Percentiles rank a stretch among this genome's conserved stretches.
Evolutionary conservation across 148 eudicot genomes (phyloP).

Genomic region (Drosera capensis): DNA sequence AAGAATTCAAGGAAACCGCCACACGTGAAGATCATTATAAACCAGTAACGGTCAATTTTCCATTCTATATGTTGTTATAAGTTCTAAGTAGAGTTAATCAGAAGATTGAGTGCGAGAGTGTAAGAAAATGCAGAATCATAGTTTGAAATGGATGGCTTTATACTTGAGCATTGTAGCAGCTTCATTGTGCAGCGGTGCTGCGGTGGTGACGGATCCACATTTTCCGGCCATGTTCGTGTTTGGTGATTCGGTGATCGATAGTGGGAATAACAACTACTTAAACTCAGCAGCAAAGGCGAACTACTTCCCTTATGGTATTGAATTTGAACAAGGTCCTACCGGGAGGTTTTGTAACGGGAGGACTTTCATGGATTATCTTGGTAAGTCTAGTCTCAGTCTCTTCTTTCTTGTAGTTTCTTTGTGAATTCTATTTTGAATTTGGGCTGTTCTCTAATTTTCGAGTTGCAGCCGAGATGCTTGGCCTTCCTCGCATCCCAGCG

Average conservation of each 20-base stretch:
- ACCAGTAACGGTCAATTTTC: no score
- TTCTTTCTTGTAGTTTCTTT: background rate
- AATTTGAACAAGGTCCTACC: conserved; percentile 47
- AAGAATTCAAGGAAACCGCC: no score
- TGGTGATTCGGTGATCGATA: conserved; percentile 65
- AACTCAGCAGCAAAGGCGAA: conserved; percentile 56
- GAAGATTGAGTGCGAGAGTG: no score
- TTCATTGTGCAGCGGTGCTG: background rate
- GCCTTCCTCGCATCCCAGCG: conserved; percentile 35
- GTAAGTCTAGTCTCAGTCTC: no score
- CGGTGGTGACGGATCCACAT: conserved; percentile 9
- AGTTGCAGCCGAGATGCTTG: conserved; percentile 34
- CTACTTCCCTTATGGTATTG: conserved; percentile 60
- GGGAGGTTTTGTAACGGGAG: conserved; percentile 79
- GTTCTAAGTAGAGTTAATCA: no score
- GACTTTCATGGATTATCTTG: conserved; percentile 44
- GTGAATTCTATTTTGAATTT: background rate
- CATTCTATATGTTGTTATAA: no score
- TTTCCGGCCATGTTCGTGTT: conserved; percentile 60
- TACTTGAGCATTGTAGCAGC: background rate
- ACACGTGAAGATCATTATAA: no score
- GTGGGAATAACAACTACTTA: conserved; percentile 62
- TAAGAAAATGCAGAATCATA: no score
- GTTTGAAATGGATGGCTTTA: no score
- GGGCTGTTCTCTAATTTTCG: background rate